Evolutionary conservation across 768 basidiomycete species (phyloP), one percentile per base, ranked within the genome.

Genomic region (Leccinum variicolor): DNA sequence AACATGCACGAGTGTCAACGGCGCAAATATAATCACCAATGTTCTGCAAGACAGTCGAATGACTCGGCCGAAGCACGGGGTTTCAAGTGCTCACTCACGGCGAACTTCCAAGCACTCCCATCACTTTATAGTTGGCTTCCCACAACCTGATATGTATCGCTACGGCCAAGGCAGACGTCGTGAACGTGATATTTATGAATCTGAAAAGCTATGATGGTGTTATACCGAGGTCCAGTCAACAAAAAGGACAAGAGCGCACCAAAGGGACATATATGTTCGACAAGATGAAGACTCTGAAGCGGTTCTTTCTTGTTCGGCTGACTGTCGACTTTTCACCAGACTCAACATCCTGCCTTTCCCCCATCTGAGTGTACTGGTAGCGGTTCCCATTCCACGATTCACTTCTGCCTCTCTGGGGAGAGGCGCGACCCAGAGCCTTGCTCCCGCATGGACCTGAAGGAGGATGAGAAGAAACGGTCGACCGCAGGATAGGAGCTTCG

Each of bases 11-110:
- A 94, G 77, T 11, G 93, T 92, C 57, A 91, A 69, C 2, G 92
- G 87, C 7, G 90, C 86, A 71, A 94, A 92, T 57, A 94, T 87
- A 66, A 95, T 89, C 59, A 92, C 85, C 23, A 94, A 80, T 11
- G 86, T 87, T 25, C 91, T 91, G 59, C 9, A 34, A 50, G 23
- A 25, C 17, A 41, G 48, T 50, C 15, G 29, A 33, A 41, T 53
- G 55, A 55, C 14, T 48, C 47, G 50, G 25, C 4, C 25, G 47
- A 47, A n/a, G 34, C 14, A 51, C 46, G 4, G 17, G 1, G 4
- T 29, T 47, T 29, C 19, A 34, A 47, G 23, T 1, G n/a, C 41
- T 48, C 14, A 79, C 85, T 57, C 71, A 90, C 88, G 89, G 86
- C 15, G 92, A 94, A 64, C 87, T 87, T 47, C 94, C 94, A 26